Conservation (phyloP, 163 green algal species). For the Trebouxia gelatinosa region DNA sequence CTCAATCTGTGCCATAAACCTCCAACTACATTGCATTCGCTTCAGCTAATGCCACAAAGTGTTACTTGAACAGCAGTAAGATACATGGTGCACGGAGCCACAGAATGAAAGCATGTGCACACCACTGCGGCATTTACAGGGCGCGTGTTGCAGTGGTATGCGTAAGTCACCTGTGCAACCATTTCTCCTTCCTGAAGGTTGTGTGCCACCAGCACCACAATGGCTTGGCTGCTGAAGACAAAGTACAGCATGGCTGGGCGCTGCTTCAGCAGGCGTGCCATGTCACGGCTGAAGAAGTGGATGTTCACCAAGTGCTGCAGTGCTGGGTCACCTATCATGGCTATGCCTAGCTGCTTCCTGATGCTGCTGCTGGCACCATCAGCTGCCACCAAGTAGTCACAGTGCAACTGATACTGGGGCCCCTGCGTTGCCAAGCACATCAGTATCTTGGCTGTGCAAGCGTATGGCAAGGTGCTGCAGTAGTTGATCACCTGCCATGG, state of each 20-base stretch:
- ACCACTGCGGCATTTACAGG: too few species aligned
- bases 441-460: background rate
- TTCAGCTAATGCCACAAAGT: too few species aligned
- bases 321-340: conserved; percentile 57
- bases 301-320: conserved; percentile 92
- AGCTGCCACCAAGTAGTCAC: conserved; percentile 67
- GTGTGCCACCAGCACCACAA: conserved; percentile 90
- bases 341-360: conserved; percentile 56
- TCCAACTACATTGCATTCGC: too few species aligned
- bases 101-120: too few species aligned
- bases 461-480: background rate
- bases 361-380: conserved; percentile 78
- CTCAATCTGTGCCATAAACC: too few species aligned
- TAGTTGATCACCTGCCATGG: background rate
- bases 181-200: conserved; percentile 80
- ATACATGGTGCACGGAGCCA: too few species aligned
- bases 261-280: conserved; percentile 34
- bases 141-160: too few species aligned
- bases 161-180: conserved; percentile 70
- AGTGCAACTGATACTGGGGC: conserved; percentile 12
- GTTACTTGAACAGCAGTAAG: too few species aligned
- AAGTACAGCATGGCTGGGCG: conserved; percentile 95
- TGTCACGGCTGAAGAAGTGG: conserved; percentile 72
- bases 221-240: conserved; percentile 77
- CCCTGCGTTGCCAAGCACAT: background rate